Evolutionary conservation across 331 rosid genomes (phyloP), one percentile per base, ranked within the genome.

Genomic region (Quercus phellos): DNA sequence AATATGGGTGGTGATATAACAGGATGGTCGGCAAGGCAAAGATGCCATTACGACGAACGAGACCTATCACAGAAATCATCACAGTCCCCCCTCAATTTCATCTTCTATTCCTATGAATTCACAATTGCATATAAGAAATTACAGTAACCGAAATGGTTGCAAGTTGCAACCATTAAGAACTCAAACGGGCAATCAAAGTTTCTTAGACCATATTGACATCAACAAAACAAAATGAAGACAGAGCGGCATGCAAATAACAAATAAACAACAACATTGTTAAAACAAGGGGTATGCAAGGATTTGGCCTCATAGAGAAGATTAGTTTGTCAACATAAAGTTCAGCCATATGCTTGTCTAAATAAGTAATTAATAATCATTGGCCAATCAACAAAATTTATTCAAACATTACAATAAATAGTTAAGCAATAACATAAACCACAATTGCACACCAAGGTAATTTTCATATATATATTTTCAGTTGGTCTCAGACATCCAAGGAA

Each of bases 11-110:
- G 91, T 88, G 87, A 88, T 88, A 85, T 85, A 85, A n/a, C 89
- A 88, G 89, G 67, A 83, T 88, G 89, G 91, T 88, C 91, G 91
- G 89, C 89, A 88, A 88, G 91, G 91, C 84, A 85, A 79, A 53
- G 16, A 17, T 54, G 85, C 83, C 89, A 73, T 86, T 86, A 83
- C 90, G 92, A 82, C 88, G 90, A 88, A 88, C 90, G 90, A 88
- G 90, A 88, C 92, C 92, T 77, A 84, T 26, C 74, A 51, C 22
- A 73, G 13, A 70, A 78, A 61, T 85, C 90, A 26, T 88, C 92
- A 88, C 55, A 1, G 89, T 54, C 89, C 91, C 86, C 86, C 3
- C 7, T 68, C 14, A 58, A 19, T 22, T 58, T 3, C 29, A 58
- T 58, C 64, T 58, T 9, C 64, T 21, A 3, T 12, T 46, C 51